phyloP scores from a whole-genome alignment of 2,329 filamentous ascomycete genomes.

The Ophiostoma quercus region DNA sequence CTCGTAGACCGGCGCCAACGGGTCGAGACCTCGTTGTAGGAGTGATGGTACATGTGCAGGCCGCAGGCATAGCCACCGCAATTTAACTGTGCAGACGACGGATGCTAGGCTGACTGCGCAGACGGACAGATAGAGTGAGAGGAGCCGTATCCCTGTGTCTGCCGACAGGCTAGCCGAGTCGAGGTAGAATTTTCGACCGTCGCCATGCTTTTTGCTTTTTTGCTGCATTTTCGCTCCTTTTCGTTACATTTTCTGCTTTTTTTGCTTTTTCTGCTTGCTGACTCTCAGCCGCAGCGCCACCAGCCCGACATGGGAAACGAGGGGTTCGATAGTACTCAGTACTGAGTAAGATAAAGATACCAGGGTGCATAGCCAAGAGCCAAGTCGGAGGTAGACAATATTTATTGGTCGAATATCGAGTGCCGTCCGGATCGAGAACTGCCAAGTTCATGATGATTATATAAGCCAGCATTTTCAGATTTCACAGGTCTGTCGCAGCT shows the following conservation, averaged over 20 bases:
- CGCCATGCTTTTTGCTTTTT: background rate
- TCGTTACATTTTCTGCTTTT: no score
- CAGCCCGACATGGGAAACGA: background rate
- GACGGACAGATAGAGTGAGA: background rate
- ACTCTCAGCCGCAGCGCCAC: background rate
- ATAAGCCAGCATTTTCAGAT: background rate
- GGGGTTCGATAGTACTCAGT: background rate
- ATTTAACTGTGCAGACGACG: background rate
- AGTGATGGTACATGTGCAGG: background rate
- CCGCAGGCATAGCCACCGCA: conserved; percentile 2
- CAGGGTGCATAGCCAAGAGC: background rate
- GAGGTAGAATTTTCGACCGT: background rate
- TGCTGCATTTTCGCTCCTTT: no score
- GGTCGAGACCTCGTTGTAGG: background rate
- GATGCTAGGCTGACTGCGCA: no score
- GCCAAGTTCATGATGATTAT: background rate
- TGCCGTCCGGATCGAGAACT: background rate
- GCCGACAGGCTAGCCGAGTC: background rate
- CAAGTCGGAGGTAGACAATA: background rate
- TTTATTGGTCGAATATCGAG: background rate
- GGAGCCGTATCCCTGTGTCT: background rate
- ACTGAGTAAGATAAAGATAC: no score
- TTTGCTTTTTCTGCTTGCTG: background rate
- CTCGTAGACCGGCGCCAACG: background rate
- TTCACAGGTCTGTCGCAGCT: background rate